Conservation (phyloP, 73 alveolate species). For the Symbiodinium pilosum region DNA sequence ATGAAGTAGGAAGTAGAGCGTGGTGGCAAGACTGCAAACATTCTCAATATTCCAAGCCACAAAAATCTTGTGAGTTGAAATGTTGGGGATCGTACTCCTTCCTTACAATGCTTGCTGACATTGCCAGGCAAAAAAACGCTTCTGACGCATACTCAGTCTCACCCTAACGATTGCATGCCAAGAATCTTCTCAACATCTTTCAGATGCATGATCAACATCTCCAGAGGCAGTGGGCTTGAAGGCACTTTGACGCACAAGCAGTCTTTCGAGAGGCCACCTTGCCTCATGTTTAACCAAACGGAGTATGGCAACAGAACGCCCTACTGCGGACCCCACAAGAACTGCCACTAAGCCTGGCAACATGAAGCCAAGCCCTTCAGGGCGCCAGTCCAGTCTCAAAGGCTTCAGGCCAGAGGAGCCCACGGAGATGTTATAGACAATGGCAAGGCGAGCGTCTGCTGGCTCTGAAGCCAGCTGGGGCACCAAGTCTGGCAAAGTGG, state of each 20-base stretch:
- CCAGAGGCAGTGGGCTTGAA: constrained; percentile 55
- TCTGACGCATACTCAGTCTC: too few species aligned
- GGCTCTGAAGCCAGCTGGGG: constrained; percentile 37
- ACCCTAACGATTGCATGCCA: too few species aligned
- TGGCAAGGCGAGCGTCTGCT: constrained; percentile 27
- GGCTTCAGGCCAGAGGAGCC: constrained; percentile 42
- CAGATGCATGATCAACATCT: constrained; percentile 50
- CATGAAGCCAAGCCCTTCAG: constrained; percentile 86
- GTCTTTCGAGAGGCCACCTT: constrained; percentile 70
- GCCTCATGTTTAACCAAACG: constrained; percentile 10
- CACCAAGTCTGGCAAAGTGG: constrained; percentile 13
- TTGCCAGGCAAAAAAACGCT: too few species aligned
- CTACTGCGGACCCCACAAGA: neutral
- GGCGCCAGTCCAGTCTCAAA: constrained; percentile 86
- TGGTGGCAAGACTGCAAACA: too few species aligned
- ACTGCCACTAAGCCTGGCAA: neutral
- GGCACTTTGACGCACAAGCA: constrained; percentile 79
- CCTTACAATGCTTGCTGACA: neutral
- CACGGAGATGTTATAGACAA: constrained; percentile 66
- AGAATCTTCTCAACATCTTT: constrained; percentile 44
- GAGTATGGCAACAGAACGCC: neutral
- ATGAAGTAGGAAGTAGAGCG: too few species aligned
- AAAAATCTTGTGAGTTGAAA: constrained; percentile 76
- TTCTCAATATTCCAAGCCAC: constrained; percentile 28
- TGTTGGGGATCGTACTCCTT: constrained; percentile 53